Evolutionary conservation across 2,329 filamentous ascomycete species (phyloP).

Genomic region (Chaetomiaceae sp.): DNA sequence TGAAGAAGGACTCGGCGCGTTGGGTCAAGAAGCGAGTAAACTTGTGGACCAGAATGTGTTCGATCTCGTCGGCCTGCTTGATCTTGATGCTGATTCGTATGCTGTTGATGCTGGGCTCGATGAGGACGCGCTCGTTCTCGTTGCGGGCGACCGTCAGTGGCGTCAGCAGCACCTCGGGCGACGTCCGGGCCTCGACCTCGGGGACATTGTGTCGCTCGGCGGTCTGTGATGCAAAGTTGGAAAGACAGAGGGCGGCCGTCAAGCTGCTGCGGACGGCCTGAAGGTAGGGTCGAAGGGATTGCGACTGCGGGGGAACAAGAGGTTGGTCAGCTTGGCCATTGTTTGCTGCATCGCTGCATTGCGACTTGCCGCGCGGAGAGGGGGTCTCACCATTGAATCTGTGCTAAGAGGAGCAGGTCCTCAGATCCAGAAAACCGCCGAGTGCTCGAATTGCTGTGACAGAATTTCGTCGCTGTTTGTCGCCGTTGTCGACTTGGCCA

Average conservation of each 20-base stretch:
- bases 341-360: neutral
- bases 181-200: conserved; percentile 88
- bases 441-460: too few relatives aligned
- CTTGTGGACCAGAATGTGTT: conserved; percentile 96
- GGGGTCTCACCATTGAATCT: conserved; percentile 13
- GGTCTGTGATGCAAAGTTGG: conserved; percentile 96
- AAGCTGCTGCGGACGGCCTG: conserved; percentile 93
- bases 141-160: conserved; percentile 88
- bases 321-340: neutral
- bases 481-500: neutral
- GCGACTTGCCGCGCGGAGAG: neutral
- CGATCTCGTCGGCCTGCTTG: conserved; percentile 99
- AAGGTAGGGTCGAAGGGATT: conserved; percentile 94
- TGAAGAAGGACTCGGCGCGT: conserved; percentile 94
- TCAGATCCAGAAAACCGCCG: too few relatives aligned
- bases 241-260: conserved; percentile 86
- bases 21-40: conserved; percentile 96
- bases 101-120: conserved; percentile 95
- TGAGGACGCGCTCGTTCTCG: conserved; percentile 93
- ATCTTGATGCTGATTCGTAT: conserved; percentile 97
- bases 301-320: conserved; percentile 55
- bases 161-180: conserved; percentile 89
- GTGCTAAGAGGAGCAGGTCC: neutral
- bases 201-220: conserved; percentile 97
- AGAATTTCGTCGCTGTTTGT: too few relatives aligned